These are phyloP conservation scores for Microbotryum intermedium DNA, from an alignment of 1,284 basidiomycete species.

Conservation along the genomic window DNA sequence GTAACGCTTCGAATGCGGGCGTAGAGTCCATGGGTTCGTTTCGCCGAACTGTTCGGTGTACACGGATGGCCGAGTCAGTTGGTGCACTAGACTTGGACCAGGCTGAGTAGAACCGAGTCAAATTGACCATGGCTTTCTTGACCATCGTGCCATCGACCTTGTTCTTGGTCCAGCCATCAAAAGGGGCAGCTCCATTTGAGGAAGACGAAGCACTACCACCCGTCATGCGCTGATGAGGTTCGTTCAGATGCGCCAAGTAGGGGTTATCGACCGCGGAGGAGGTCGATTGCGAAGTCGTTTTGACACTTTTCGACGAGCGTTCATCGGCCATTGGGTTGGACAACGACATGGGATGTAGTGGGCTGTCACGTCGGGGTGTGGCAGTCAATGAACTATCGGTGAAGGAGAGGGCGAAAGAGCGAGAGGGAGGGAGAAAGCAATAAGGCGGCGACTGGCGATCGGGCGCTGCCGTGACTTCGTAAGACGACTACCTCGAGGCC, in stretches of 20 bases:
- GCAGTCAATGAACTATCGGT: no score
- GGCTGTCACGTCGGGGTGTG: no score
- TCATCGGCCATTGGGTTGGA: no score
- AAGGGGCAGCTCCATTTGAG: constrained; percentile 44
- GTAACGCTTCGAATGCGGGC: constrained; percentile 68
- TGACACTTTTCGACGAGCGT: no score
- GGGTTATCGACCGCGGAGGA: constrained; percentile 46
- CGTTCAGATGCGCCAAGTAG: constrained; percentile 49
- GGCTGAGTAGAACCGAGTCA: background rate
- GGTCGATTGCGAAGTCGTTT: no score
- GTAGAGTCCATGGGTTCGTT: constrained; percentile 79
- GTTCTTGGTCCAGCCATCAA: constrained; percentile 69
- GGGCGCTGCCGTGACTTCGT: no score
- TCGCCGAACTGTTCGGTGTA: constrained; percentile 56
- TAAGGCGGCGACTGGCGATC: no score
- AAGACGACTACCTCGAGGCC: no score
- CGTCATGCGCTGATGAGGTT: constrained; percentile 36
- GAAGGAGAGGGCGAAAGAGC: no score
- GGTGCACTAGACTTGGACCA: background rate
- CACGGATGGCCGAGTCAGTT: background rate
- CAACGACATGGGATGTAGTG: no score
- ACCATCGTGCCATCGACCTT: constrained; percentile 66
- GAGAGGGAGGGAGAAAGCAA: no score
- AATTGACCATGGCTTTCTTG: constrained; percentile 58
- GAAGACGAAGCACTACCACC: constrained; percentile 7